A percentile compares a stretch with the other conserved stretches of the same genome.
phyloP scores from a whole-genome alignment of 495 filamentous ascomycete genomes.

The Talaromyces borbonicus region DNA sequence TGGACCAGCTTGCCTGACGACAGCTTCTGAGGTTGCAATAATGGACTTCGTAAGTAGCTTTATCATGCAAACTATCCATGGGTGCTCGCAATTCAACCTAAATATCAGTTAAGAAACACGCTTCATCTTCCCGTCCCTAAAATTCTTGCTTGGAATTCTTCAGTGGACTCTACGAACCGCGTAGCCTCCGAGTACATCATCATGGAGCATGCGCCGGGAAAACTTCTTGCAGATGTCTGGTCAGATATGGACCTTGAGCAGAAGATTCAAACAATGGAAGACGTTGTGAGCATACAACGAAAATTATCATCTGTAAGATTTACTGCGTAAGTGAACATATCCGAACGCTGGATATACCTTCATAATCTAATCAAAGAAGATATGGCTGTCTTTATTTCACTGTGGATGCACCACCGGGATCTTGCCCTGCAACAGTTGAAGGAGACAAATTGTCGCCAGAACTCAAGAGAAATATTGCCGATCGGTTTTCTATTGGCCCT shows the following conservation, averaged over 20 bases:
- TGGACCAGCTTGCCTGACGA: constrained; percentile 19
- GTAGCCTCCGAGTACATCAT: constrained; percentile 34
- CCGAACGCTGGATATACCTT: constrained; percentile 9
- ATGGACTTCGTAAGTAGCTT: constrained; percentile 29
- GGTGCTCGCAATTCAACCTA: too few species aligned
- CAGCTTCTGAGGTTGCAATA: constrained; percentile 31
- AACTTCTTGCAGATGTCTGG: constrained; percentile 18
- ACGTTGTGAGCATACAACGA: constrained; percentile 18
- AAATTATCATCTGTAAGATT: constrained; percentile 19
- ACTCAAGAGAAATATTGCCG: constrained; percentile 10
- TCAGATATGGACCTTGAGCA: constrained; percentile 14
- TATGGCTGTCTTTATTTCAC: constrained; percentile 22
- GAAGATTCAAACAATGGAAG: constrained; percentile 19
- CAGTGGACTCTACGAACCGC: constrained; percentile 14
- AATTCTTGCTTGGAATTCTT: constrained; percentile 29
- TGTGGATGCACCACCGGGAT: constrained; percentile 11
- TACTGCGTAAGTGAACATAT: constrained; percentile 15
- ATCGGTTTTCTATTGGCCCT: constrained; percentile 24
- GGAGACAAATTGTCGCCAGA: constrained; percentile 10
- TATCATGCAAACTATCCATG: constrained; percentile 5
- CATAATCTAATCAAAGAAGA: constrained; percentile 13
- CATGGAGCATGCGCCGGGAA: constrained; percentile 25
- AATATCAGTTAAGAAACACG: too few species aligned
- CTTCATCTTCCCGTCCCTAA: constrained; percentile 23
- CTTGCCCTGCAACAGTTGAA: constrained; percentile 4